Base-by-base conservation (phyloP, 1,284 basidiomycete species). In the Hypsizygus ulmarius region DNA sequence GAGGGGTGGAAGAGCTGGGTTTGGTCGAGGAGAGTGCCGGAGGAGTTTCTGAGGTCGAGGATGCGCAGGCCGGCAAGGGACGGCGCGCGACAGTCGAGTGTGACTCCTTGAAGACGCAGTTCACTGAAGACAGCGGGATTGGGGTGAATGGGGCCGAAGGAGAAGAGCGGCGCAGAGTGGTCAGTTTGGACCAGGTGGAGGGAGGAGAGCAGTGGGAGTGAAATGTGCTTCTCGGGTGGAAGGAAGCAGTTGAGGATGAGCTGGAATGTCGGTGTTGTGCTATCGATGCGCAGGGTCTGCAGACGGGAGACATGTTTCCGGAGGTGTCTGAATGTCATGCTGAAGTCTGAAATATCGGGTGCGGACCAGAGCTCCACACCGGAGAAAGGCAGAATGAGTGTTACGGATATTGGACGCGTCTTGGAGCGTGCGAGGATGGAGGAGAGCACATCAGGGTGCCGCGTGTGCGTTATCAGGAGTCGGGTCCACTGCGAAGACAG, bases 21-120 rank as follows among this genome's bases (percentile, higher is more conserved):
- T 9, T 51, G 49, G 14, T 54, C 41, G 2, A 54, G 34, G 10
- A 54, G 25, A 12, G 46, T 39, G 3, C 49, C 49, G 12, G 52
- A 45, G 16, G 45, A 30, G 35, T 51, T 45, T 19, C 39, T 19
- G 12, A 51, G 46, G 3, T 41, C n/a, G 3, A 41, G 39, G 5
- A 27, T 25, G 8, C 18, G 9, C 5, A 41, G 12, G 25, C 39
- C 39, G 4, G 21, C 39, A 2, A 41, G 25, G 15, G 19, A 41
- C 5, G 21, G 14, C 8, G 39, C 39, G 27, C 11, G 21, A 6
- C 12, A 11, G 11, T 27, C 19, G n/a, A 41, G 21, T 12, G 28
- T 27, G 25, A 16, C 21, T 7, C 39, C 19, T 4, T 25, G 3
- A 3, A 41, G 25, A 3, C 21, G 21, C 10, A 41, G 39, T 18